Conservation (phyloP, 169 alveolate genomes). For the Plasmodium knowlesi region DNA sequence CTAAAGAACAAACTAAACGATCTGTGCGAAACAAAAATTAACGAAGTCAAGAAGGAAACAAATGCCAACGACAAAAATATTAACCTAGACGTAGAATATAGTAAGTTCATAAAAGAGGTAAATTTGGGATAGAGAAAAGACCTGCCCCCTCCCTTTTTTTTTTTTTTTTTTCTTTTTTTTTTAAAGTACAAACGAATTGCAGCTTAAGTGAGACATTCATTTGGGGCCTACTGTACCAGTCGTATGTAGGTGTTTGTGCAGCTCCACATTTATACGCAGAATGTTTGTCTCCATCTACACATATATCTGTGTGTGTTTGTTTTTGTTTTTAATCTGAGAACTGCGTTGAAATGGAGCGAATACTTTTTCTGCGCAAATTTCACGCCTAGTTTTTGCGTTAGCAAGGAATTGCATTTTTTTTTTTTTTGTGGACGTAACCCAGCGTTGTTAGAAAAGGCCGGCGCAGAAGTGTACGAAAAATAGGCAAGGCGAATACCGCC, state of each 20-base stretch:
- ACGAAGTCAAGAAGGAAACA: slow-evolving; percentile 9
- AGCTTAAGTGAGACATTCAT: not conserved
- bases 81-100: slow-evolving; percentile 50
- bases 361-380: not conserved
- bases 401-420: not conserved
- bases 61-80: slow-evolving; percentile 1
- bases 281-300: not conserved
- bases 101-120: slow-evolving; percentile 64
- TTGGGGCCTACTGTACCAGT: not conserved
- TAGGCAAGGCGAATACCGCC: not conserved
- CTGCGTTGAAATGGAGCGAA: not conserved
- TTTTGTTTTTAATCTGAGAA: not conserved
- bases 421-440: not conserved
- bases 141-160: not conserved
- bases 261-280: not conserved
- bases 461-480: not conserved
- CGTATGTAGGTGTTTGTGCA: not conserved
- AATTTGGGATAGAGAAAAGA: slow-evolving; percentile 6
- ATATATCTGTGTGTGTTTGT: not conserved
- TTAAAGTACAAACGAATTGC: not conserved
- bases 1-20: slow-evolving; percentile 62
- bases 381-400: not conserved
- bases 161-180: not conserved
- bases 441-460: not conserved
- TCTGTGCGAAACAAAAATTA: slow-evolving; percentile 61